Evolutionary conservation across 2,329 filamentous ascomycete genomes (phyloP), one percentile per base, ranked within the genome.

Genomic region (Colletotrichum truncatum): DNA sequence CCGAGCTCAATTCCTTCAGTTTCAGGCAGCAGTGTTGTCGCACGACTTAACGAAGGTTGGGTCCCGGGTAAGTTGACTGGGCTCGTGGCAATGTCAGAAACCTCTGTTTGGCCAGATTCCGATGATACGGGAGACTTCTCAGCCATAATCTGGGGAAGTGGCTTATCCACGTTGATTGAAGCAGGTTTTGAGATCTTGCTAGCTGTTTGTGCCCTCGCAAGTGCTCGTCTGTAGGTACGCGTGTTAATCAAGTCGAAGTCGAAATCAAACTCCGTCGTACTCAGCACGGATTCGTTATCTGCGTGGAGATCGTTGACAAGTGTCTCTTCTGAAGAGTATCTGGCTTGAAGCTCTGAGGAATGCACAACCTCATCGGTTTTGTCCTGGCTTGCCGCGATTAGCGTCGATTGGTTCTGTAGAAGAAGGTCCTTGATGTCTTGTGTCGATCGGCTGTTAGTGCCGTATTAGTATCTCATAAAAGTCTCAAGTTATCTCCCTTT

Each of bases 231-330:
- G 21, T 66, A 66, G 16, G 59, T 64, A 5, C 36, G 43, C 0
- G 64, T 66, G 39, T 66, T 64, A 23, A 66, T 66, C 30, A 66
- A 21, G 38, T 66, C 64, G 25, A 21, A 48, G 4, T 66, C 64
- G 28, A 66, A 66, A 32, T 64, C 59, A 32, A 66, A 66, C 23
- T 66, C 64, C 2, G 64, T 66, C 11, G 52, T 66, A 30, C 64
- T 66, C 14, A 66, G 32, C 6, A 66, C 41, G n/a, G 64, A 66
- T 32, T 66, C 64, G 8, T 61, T 53, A 6, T 64, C 53, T 23
- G 51, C 46, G 11, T 30, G 38, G 3, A 32, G n/a, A n/a, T n/a
- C 2, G 1, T 28, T 18, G 9, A 25, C 28, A 36, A 25, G 26
- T 21, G n/a, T 41, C 52, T 58, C 38, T 4, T 64, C 63, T 14